Evolutionary conservation across 2,329 filamentous ascomycete species (phyloP).

Genomic region (Raffaelea deltoideospora): DNA sequence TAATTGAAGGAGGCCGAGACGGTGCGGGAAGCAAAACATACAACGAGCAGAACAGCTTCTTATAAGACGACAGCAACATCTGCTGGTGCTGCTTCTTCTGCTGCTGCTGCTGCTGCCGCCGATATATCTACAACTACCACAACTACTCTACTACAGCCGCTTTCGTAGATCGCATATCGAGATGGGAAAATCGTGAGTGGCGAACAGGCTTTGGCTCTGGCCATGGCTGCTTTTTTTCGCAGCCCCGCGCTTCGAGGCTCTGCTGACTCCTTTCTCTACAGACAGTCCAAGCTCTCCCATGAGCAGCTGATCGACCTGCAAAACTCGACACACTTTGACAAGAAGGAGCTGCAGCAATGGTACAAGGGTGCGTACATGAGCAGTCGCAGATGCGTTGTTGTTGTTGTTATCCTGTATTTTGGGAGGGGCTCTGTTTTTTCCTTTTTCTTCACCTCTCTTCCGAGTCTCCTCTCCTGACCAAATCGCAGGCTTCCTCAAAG

Average conservation of each 20-base stretch:
- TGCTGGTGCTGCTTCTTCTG: too few species aligned
- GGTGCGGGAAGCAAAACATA: too few species aligned
- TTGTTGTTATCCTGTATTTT: too few species aligned
- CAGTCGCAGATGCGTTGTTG: not conserved
- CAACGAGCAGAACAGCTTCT: too few species aligned
- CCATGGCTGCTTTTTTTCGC: not conserved
- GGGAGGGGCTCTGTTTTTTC: not conserved
- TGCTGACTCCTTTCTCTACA: constrained; percentile 29
- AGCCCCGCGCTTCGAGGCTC: too few species aligned
- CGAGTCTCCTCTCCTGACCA: not conserved
- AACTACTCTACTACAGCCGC: too few species aligned
- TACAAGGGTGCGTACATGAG: constrained; percentile 68
- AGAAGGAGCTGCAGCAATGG: constrained; percentile 99
- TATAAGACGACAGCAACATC: too few species aligned
- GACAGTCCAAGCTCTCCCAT: constrained; percentile 95
- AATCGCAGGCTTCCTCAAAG: constrained; percentile 76
- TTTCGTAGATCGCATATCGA: too few species aligned
- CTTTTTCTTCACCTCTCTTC: constrained; percentile 1
- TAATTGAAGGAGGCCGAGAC: too few species aligned
- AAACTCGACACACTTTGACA: constrained; percentile 95
- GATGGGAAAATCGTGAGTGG: constrained; percentile 43
- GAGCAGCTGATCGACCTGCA: constrained; percentile 92
- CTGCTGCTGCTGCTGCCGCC: too few species aligned
- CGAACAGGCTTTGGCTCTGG: not conserved
- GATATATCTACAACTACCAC: too few species aligned